phyloP scores from a whole-genome alignment of 2,329 filamentous ascomycete genomes.

The Verruconis gallopava region DNA sequence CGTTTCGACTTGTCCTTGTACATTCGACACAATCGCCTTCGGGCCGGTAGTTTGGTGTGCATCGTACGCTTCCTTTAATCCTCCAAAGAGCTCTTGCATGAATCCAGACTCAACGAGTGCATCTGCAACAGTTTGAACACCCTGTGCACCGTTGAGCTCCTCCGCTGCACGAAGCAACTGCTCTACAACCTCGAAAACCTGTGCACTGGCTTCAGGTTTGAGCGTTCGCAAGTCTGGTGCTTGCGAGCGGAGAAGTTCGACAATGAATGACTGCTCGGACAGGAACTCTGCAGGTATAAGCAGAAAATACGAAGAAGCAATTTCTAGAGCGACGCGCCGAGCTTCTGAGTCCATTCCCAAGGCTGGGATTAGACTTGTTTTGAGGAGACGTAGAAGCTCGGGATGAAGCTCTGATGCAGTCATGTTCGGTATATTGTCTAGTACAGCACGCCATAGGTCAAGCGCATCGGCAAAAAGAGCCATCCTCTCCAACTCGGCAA shows the following conservation, averaged over 20 bases:
- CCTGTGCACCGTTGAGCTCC: constrained; percentile 36
- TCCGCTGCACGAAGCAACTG: constrained; percentile 37
- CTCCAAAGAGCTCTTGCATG: constrained; percentile 39
- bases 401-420: constrained; percentile 23
- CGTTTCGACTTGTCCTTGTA: constrained; percentile 65
- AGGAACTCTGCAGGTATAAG: constrained; percentile 35
- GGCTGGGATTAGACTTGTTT: constrained; percentile 32
- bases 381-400: constrained; percentile 27
- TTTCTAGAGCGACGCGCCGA: constrained; percentile 35
- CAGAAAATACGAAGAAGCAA: constrained; percentile 36
- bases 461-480: constrained; percentile 87
- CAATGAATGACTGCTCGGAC: constrained; percentile 25
- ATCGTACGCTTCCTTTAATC: constrained; percentile 38
- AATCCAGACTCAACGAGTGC: constrained; percentile 28
- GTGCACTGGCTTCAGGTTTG: constrained; percentile 35
- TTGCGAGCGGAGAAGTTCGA: constrained; percentile 25
- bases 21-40: constrained; percentile 51
- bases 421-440: constrained; percentile 42
- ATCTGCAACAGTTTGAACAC: constrained; percentile 27
- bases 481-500: constrained; percentile 45
- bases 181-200: constrained; percentile 34
- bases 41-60: constrained; percentile 75
- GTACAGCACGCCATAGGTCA: constrained; percentile 73
- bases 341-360: constrained; percentile 37
- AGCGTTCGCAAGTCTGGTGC: constrained; percentile 31